Evolutionary conservation across 2,329 filamentous ascomycete species (phyloP).

Genomic region (Pseudodiploospora longispora): DNA sequence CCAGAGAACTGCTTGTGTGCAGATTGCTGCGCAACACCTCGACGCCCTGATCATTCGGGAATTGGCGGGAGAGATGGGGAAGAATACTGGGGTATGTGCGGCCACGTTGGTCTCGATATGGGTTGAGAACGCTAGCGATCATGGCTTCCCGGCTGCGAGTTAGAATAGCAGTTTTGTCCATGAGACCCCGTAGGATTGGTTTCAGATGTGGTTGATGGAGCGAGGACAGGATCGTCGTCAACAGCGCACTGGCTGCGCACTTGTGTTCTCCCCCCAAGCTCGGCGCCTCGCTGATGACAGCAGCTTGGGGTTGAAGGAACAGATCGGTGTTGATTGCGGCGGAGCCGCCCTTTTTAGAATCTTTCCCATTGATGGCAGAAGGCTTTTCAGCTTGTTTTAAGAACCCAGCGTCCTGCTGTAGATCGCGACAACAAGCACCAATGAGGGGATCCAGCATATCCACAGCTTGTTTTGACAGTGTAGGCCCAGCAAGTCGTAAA

Average conservation of each 20-base stretch:
- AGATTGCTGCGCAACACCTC: slow-evolving; percentile 63
- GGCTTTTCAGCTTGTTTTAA: slow-evolving; percentile 30
- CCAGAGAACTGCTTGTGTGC: slow-evolving; percentile 26
- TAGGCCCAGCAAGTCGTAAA: slow-evolving; percentile 54
- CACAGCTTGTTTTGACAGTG: slow-evolving; percentile 57
- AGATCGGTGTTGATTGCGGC: slow-evolving; percentile 60
- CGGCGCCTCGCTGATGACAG: slow-evolving; percentile 20
- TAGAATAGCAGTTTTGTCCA: slow-evolving; percentile 77
- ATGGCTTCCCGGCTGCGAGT: slow-evolving; percentile 62
- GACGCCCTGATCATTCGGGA: slow-evolving; percentile 53
- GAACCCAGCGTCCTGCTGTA: slow-evolving; percentile 49
- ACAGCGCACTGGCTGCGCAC: slow-evolving; percentile 50
- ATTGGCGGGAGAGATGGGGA: slow-evolving; percentile 66
- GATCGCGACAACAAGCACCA: slow-evolving; percentile 64
- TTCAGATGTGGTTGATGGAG: slow-evolving; percentile 60
- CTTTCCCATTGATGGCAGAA: slow-evolving; percentile 15
- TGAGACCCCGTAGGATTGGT: slow-evolving; percentile 61
- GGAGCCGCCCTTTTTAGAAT: slow-evolving; percentile 31
- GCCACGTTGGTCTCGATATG: slow-evolving; percentile 55
- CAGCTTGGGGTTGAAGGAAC: slow-evolving; percentile 46
- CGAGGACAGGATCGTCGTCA: slow-evolving; percentile 53
- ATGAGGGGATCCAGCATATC: slow-evolving; percentile 55
- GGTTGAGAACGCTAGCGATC: slow-evolving; percentile 75
- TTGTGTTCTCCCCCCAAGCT: slow-evolving; percentile 39
- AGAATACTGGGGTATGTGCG: slow-evolving; percentile 65